Percentiles rank a stretch among this genome's conserved stretches.
Conservation (phyloP, 371 early-diverging fungal species). For the Caulochytrium protostelioides region DNA sequence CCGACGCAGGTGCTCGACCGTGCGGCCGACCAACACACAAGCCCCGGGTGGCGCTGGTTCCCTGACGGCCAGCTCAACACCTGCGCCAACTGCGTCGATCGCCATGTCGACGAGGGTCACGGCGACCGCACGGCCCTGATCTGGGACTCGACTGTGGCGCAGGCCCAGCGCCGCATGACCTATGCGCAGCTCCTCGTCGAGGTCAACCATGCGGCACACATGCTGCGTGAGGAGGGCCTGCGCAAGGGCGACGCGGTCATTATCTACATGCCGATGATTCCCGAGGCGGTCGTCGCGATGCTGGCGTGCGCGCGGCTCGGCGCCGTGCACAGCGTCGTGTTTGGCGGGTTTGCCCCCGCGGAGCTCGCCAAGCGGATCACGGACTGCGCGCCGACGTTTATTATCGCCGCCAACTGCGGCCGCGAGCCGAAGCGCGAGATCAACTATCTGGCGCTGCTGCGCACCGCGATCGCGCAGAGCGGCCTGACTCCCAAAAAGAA, state of each 20-base stretch:
- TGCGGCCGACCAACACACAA: not conserved
- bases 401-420: conserved; percentile 57
- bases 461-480: conserved; percentile 32
- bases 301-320: conserved; percentile 89
- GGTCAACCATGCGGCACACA: conserved; percentile 64
- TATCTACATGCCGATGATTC: conserved; percentile 94
- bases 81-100: conserved; percentile 90
- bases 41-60: conserved; percentile 44
- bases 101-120: conserved; percentile 45
- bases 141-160: conserved; percentile 65
- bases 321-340: conserved; percentile 59
- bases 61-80: conserved; percentile 80
- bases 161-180: conserved; percentile 41
- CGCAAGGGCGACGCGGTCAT: conserved; percentile 78
- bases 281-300: conserved; percentile 73
- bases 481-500: conserved; percentile 25
- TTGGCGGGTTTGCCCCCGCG: conserved; percentile 61
- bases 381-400: conserved; percentile 47
- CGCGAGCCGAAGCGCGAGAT: conserved; percentile 52
- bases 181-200: conserved; percentile 58
- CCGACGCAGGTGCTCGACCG: not conserved
- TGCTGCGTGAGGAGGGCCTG: conserved; percentile 50
- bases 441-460: conserved; percentile 36
- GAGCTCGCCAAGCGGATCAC: conserved; percentile 65
- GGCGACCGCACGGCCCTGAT: conserved; percentile 58